Base-by-base conservation (phyloP, 805 yeast genomes). In the Sporopachydermia quercuum region DNA sequence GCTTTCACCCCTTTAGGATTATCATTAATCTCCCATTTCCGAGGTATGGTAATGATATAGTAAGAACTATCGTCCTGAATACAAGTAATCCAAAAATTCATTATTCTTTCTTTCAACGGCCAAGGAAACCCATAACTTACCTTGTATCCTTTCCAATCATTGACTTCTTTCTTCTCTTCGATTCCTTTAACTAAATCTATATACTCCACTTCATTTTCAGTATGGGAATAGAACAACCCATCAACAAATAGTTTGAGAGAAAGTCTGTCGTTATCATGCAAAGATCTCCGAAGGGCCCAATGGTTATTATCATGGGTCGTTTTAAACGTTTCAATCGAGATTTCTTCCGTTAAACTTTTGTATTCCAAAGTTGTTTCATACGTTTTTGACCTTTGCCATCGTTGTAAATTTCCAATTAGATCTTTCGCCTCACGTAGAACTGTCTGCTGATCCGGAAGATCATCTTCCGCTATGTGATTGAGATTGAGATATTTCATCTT, bases 131-230 rank as follows among this genome's bases (percentile, higher is more conserved):
- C 46, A 47, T 62, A 61, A 5, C 18, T 27, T 16, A 33, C 15
- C 37, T 27, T 5, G 11, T 13, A 15, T 11, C 15, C 15, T 11
- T 13, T 16, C 36, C 6, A 27, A 16, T 23, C n/a, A 16, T 19
- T n/a, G 8, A 5, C 6, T 6, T 16, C 14, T 8, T 5, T 11
- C 5, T 4, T n/a, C 5, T 27, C 37, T 23, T 27, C 5, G 13
- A n/a, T n/a, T 16, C 52, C 44, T 15, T 51, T 45, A 4, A 62
- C 43, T 42, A 56, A 46, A 5, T 50, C 50, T 34, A 61, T 62
- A 42, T 62, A 62, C 40, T 61, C 47, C 19, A 54, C 49, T 45
- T 62, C 67, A 38, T 62, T 49, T 37, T 50, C 53, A 5, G 65
- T 61, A 42, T 62, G 67, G 43, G 61, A 46, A 4, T 53, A 47